Evolutionary conservation across 257 asterid genomes (phyloP).

Genomic region (Solanum chmielewskii): DNA sequence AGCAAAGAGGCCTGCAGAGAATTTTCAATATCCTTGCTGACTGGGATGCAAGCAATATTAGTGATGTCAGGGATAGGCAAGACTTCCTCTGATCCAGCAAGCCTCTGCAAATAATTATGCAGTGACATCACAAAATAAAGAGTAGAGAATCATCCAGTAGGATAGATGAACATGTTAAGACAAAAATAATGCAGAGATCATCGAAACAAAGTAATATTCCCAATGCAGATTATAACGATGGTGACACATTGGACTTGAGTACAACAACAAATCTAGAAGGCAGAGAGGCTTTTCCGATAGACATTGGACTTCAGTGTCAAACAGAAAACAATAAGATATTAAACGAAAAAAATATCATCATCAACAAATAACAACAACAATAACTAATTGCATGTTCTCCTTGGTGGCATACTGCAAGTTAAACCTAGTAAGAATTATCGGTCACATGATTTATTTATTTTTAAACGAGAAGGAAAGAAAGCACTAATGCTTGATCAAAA

Average conservation of each 20-base stretch:
- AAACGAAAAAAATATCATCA: neutral
- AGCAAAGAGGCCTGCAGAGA: conserved; percentile 52
- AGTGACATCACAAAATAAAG: neutral
- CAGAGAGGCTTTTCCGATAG: neutral
- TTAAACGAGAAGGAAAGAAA: neutral
- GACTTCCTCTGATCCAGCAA: conserved; percentile 75
- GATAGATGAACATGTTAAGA: neutral
- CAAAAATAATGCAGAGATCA: neutral
- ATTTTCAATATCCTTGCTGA: conserved; percentile 45
- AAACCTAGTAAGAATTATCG: neutral
- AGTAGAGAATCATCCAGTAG: neutral
- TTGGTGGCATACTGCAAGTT: neutral
- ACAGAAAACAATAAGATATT: neutral
- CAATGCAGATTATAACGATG: neutral
- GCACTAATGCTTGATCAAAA: neutral
- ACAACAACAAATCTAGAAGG: neutral
- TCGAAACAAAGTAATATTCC: neutral
- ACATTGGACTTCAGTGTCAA: neutral
- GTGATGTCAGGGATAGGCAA: conserved; percentile 45
- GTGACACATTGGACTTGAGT: neutral
- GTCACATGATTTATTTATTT: neutral
- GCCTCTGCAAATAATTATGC: conserved; percentile 46
- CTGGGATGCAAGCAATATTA: conserved; percentile 18
- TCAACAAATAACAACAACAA: neutral
- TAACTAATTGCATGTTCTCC: neutral